Evolutionary conservation across 257 asterid genomes (phyloP).

Genomic region (Rehmannia glutinosa): DNA sequence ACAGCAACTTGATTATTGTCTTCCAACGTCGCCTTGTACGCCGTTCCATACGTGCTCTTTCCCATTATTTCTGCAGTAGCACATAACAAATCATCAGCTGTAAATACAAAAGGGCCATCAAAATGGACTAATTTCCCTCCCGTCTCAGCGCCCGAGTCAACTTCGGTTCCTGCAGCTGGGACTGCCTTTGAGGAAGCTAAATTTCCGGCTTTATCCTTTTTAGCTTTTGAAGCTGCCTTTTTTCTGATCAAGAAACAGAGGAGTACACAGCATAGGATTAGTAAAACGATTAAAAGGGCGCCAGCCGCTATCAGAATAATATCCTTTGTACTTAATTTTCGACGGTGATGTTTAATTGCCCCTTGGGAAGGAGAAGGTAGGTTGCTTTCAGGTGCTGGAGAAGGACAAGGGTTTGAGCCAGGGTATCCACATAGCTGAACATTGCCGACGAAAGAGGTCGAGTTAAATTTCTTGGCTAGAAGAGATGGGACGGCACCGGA

Average conservation of each 20-base stretch:
- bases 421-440: slow-evolving; percentile 78
- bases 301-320: slow-evolving; percentile 48
- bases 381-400: slow-evolving; percentile 31
- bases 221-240: slow-evolving; percentile 18
- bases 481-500: slow-evolving; percentile 65
- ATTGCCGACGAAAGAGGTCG: slow-evolving; percentile 78
- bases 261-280: slow-evolving; percentile 33
- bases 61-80: slow-evolving; percentile 99
- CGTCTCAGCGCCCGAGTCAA: slow-evolving; percentile 43
- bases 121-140: slow-evolving; percentile 97
- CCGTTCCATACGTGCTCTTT: slow-evolving; percentile 78
- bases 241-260: slow-evolving; percentile 48
- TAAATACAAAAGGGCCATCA: slow-evolving; percentile 81
- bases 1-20: slow-evolving; percentile 80
- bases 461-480: slow-evolving; percentile 61
- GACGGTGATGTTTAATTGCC: slow-evolving; percentile 9
- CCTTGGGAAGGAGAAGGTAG: slow-evolving; percentile 39
- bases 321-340: slow-evolving; percentile 43
- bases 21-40: slow-evolving; percentile 86
- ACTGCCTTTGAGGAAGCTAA: slow-evolving; percentile 19
- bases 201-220: neutral
- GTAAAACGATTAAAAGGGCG: slow-evolving; percentile 21
- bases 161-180: slow-evolving; percentile 35
- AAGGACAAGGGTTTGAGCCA: slow-evolving; percentile 45
- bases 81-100: slow-evolving; percentile 84